Evolutionary conservation across 2,329 filamentous ascomycete genomes (phyloP).

Genomic region (Fusarium palustre): DNA sequence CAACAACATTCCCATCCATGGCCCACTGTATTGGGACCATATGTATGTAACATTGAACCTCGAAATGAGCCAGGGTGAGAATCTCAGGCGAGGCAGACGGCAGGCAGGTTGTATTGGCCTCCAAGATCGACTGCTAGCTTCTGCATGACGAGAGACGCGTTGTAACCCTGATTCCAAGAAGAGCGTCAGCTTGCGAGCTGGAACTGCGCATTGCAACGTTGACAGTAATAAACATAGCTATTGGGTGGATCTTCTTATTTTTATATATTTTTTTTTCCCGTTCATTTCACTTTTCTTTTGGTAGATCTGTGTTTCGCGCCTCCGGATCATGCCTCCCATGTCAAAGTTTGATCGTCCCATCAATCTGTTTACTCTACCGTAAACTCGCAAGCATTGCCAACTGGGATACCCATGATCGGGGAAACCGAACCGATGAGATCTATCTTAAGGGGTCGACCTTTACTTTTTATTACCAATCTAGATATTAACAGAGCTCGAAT

Average conservation of each 20-base stretch:
- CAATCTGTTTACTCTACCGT: neutral
- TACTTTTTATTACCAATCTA: neutral
- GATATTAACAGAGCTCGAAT: neutral
- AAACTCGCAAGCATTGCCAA: conserved; percentile 24
- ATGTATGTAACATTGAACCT: conserved; percentile 1
- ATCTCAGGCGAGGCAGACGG: conserved; percentile 28
- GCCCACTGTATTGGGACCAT: conserved; percentile 28
- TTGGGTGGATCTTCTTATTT: conserved; percentile 22
- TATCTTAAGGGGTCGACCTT: neutral
- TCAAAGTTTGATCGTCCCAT: conserved; percentile 27
- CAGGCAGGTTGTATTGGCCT: conserved; percentile 9
- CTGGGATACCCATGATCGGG: conserved; percentile 5
- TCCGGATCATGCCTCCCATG: conserved; percentile 1
- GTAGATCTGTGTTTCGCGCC: conserved; percentile 19
- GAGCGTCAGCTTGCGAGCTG: conserved; percentile 30
- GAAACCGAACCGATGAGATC: conserved; percentile 2
- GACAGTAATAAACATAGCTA: conserved; percentile 16
- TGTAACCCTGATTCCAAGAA: conserved; percentile 19
- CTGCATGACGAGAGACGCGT: conserved; percentile 10
- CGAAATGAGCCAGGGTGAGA: conserved; percentile 32
- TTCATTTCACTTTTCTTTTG: conserved; percentile 17
- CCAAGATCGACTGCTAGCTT: conserved; percentile 5
- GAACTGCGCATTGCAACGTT: conserved; percentile 16
- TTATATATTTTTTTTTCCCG: neutral
- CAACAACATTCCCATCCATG: conserved; percentile 14